Percentiles rank a stretch among this genome's conserved stretches.
Conservation (phyloP, 345 rosid genomes). For the Theobroma cacao region DNA sequence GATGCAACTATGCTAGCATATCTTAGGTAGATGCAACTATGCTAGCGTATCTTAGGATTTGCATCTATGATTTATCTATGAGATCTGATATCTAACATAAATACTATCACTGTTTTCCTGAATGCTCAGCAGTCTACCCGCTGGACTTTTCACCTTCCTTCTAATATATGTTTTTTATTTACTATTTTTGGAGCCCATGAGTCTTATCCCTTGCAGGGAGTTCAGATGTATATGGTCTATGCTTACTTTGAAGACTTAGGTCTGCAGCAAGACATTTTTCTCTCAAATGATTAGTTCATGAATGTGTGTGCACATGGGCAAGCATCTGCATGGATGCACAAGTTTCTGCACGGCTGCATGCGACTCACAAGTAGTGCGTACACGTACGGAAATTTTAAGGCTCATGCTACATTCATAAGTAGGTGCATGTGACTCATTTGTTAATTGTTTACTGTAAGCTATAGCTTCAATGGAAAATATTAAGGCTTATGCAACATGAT, state of each 20-base stretch:
- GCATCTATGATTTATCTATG: background rate
- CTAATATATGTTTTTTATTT: background rate
- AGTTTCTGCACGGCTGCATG: background rate
- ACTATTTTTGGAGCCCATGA: background rate
- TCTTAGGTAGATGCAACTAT: too few relatives aligned
- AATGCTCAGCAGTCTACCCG: background rate
- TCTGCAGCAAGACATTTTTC: background rate
- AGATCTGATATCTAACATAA: background rate
- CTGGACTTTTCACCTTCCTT: background rate
- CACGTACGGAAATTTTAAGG: background rate
- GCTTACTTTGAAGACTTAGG: background rate
- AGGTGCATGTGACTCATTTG: background rate
- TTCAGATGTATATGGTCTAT: background rate
- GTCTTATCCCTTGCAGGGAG: background rate
- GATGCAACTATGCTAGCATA: background rate
- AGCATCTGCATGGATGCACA: conserved; percentile 1
- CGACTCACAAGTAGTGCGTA: background rate
- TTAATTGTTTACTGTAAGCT: background rate
- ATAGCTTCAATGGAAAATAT: too few relatives aligned
- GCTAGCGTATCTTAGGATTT: too few relatives aligned
- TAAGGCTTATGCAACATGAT: background rate
- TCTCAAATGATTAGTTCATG: background rate
- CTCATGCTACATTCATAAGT: background rate
- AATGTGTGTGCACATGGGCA: background rate
- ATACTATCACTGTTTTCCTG: background rate